Evolutionary conservation across 495 filamentous ascomycete genomes (phyloP).

Genomic region (Friedmanniomyces simplex): DNA sequence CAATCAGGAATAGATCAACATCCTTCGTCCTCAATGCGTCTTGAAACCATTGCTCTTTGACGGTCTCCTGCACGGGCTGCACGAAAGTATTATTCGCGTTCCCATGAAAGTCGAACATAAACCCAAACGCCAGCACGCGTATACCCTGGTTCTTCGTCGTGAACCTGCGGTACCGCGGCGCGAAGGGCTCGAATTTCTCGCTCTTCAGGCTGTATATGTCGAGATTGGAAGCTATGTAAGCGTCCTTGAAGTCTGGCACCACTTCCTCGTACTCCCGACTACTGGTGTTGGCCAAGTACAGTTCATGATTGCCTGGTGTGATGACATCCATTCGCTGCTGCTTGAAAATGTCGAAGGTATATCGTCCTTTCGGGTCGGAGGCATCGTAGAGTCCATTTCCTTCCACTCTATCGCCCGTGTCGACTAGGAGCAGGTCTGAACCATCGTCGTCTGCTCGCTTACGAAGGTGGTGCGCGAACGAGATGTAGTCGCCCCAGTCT

Average conservation of each 20-base stretch:
- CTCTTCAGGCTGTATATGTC: conserved; percentile 70
- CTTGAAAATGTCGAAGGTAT: conserved; percentile 73
- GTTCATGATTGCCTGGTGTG: conserved; percentile 88
- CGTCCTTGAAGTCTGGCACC: conserved; percentile 64
- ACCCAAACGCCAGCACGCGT: conserved; percentile 79
- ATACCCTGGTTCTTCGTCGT: conserved; percentile 78
- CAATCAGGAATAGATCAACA: conserved; percentile 77
- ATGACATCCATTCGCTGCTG: conserved; percentile 76
- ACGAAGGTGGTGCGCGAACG: conserved; percentile 74
- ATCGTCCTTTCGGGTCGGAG: conserved; percentile 75
- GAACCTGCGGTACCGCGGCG: conserved; percentile 75
- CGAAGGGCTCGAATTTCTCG: conserved; percentile 61
- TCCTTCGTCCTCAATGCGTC: conserved; percentile 67
- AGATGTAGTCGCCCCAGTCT: conserved; percentile 97
- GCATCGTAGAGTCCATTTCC: conserved; percentile 95
- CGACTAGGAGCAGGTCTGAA: conserved; percentile 75
- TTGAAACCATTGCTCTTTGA: conserved; percentile 84
- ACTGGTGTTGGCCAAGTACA: conserved; percentile 72
- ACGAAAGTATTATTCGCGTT: conserved; percentile 86
- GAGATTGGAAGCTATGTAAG: conserved; percentile 81
- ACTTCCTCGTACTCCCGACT: conserved; percentile 64
- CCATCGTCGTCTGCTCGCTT: conserved; percentile 64
- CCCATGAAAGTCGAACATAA: conserved; percentile 83
- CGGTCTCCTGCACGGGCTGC: conserved; percentile 61
- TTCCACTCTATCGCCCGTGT: conserved; percentile 90